Evolutionary conservation across 768 basidiomycete species (phyloP), one percentile per base, ranked within the genome.

Genomic region (Sarcodon sp.): DNA sequence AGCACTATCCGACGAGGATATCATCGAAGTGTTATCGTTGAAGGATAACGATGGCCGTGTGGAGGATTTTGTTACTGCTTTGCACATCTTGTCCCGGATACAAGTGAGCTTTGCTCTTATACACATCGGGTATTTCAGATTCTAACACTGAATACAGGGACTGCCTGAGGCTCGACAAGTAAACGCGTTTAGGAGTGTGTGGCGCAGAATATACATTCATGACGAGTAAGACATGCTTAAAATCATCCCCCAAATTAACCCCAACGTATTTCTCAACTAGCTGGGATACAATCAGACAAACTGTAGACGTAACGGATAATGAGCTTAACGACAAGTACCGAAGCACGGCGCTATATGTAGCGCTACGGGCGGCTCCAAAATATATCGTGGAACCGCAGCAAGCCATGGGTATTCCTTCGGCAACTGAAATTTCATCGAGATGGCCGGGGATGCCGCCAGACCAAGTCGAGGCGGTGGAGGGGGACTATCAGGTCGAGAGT

Each of bases 171-270:
- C 76, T 33, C 72, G 92, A 44, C 74, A 73, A 59, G 57, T 73
- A 37, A 77, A 84, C 21, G 81, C 87, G 4, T 75, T 87, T 57
- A 71, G 80, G 43, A 79, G 77, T 33, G 72, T 88, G 12, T 97
- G 93, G 93, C 75, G 93, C 34, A 72, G 93, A 32, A 75, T 94
- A 43, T 94, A 87, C 59, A 72, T 85, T 46, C 83, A 88, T 45
- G 91, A 97, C 60, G 78, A 96, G 92, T 94, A 62, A 51, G 51
- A 46, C 43, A 38, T 9, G 15, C 48, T 27, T 35, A 11, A 27
- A 27, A 27, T 27, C 21, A 27, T 27, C 2, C 21, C 4, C 21
- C 4, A 27, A 27, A 27, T 27, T 27, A 27, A 3, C 21, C 21
- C 21, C 4, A 4, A 27, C 27, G 7, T 6, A 43, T 34, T n/a